Conservation (phyloP, 2,329 filamentous ascomycete species). For the Aspergillus texensis region DNA sequence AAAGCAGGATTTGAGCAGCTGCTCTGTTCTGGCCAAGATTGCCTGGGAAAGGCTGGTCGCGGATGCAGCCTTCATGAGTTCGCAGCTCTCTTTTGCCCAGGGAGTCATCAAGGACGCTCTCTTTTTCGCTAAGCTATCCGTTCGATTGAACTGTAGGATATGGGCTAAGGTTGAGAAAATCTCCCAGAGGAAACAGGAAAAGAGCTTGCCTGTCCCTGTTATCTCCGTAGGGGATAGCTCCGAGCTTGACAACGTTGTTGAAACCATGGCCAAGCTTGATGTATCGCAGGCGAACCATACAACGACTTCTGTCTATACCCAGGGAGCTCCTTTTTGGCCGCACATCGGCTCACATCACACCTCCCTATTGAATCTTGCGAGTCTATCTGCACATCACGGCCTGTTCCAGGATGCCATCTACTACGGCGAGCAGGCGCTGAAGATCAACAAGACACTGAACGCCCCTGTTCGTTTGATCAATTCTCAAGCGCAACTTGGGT, state of each 20-base stretch:
- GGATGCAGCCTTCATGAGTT: conserved; percentile 66
- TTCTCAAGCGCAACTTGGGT: conserved; percentile 50
- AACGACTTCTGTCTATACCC: conserved; percentile 49
- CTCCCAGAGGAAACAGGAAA: conserved; percentile 38
- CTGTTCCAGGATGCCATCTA: conserved; percentile 86
- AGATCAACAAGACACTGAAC: conserved; percentile 70
- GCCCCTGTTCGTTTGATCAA: conserved; percentile 58
- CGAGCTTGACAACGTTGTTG: conserved; percentile 40
- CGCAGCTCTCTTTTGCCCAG: conserved; percentile 64
- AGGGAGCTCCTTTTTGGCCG: conserved; percentile 75
- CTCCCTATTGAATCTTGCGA: conserved; percentile 72
- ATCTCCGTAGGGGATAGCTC: conserved; percentile 22
- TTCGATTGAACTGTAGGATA: conserved; percentile 53
- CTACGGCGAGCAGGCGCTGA: conserved; percentile 81
- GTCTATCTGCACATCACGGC: conserved; percentile 79
- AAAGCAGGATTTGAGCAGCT: conserved; percentile 33
- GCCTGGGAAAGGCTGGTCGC: conserved; percentile 58
- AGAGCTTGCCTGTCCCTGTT: conserved; percentile 16
- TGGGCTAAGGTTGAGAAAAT: conserved; percentile 56
- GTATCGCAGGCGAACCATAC: conserved; percentile 36
- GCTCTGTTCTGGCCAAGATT: conserved; percentile 44
- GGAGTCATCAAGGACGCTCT: conserved; percentile 51
- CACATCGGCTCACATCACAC: conserved; percentile 74
- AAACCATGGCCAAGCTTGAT: conserved; percentile 43
- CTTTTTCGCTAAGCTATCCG: conserved; percentile 52